A percentile compares a stretch with the other conserved stretches of the same genome.
Evolutionary conservation across 2,329 filamentous ascomycete species (phyloP).

Genomic region (Scedosporium dehoogii): DNA sequence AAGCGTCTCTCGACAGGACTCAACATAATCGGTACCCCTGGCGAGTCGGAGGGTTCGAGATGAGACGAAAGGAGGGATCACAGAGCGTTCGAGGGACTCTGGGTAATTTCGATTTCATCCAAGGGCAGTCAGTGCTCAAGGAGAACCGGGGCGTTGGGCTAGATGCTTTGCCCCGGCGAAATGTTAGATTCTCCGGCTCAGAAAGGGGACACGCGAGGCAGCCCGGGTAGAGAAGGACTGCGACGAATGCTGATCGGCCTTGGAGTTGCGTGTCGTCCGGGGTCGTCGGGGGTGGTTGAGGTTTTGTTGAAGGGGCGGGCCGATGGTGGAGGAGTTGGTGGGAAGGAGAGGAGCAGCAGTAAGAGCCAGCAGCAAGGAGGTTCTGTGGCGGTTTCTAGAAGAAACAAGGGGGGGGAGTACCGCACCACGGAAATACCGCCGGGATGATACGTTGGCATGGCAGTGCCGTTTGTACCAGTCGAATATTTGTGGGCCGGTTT

Average conservation of each 20-base stretch:
- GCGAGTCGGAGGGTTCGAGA: neutral
- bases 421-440: neutral
- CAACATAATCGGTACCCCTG: neutral
- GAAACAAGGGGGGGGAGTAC: neutral
- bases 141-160: neutral
- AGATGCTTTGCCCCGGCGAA: neutral
- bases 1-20: neutral
- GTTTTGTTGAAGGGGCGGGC: neutral
- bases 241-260: neutral
- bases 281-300: neutral
- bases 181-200: neutral
- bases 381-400: constrained; percentile 1
- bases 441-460: neutral
- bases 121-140: neutral
- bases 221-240: neutral
- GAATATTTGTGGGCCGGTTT: neutral
- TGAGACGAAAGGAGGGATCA: neutral
- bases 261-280: neutral
- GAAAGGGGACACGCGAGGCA: neutral
- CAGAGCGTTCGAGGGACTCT: neutral
- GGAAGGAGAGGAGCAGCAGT: neutral
- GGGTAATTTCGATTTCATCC: neutral
- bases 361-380: neutral
- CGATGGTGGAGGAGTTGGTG: neutral
- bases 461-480: neutral